Conservation (phyloP, 192 early-diverging fungal species). For the Phlyctochytrium bullatum region DNA sequence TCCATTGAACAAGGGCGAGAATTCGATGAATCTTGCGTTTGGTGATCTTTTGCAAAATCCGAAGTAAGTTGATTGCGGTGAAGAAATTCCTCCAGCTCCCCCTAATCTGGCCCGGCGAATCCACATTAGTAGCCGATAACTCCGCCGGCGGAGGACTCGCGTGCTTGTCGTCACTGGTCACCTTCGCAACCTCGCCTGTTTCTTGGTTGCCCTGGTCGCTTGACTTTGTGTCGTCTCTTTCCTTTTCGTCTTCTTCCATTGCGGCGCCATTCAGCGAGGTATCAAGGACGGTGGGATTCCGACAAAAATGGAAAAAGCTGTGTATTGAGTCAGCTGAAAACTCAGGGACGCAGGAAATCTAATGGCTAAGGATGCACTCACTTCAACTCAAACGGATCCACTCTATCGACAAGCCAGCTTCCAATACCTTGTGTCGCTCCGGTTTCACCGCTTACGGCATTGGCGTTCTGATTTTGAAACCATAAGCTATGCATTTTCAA, state of each 20-base stretch:
- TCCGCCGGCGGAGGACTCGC: not conserved
- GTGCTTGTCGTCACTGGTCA: not conserved
- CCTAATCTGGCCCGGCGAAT: conserved; percentile 13
- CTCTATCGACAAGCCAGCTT: not conserved
- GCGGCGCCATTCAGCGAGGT: not conserved
- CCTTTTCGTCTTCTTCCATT: not conserved
- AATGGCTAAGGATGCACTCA: not conserved
- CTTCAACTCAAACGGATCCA: not conserved
- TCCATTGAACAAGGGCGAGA: conserved; percentile 78
- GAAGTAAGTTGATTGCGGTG: conserved; percentile 70
- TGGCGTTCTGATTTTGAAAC: conserved; percentile 55
- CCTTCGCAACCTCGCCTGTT: not conserved
- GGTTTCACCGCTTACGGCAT: conserved; percentile 42
- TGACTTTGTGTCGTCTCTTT: too few relatives aligned
- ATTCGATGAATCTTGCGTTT: conserved; percentile 75
- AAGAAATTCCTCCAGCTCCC: conserved; percentile 32
- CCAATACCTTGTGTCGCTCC: conserved; percentile 19
- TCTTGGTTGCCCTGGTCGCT: conserved; percentile 1
- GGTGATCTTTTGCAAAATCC: conserved; percentile 76
- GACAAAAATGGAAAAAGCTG: conserved; percentile 33
- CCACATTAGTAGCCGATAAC: conserved; percentile 4
- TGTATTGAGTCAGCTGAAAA: conserved; percentile 23
- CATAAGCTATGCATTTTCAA: conserved; percentile 76
- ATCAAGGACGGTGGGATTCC: not conserved
- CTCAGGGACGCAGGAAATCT: not conserved